phyloP scores from a whole-genome alignment of 176 grass and related monocot species.

The Coix lacrymajobi region DNA sequence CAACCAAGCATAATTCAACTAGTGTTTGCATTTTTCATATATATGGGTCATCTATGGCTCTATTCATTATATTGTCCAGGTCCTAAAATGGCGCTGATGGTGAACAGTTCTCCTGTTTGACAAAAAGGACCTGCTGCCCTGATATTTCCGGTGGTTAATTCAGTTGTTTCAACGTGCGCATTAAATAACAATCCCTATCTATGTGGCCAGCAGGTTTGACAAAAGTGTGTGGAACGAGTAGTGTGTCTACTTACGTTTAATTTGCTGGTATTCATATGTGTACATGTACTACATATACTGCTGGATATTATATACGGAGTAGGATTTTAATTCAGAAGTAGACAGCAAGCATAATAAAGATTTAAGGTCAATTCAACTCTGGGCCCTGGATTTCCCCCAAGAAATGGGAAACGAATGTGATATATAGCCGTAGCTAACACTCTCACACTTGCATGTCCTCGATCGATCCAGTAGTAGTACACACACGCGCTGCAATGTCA shows the following conservation, averaged over 20 bases:
- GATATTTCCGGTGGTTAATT: constrained; percentile 3
- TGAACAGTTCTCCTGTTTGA: constrained; percentile 44
- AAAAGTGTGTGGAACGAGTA: background rate
- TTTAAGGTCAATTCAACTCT: constrained; percentile 37
- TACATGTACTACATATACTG: too few relatives aligned
- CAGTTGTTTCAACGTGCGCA: constrained; percentile 27
- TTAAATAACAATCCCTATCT: constrained; percentile 32
- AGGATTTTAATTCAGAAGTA: constrained; percentile 14
- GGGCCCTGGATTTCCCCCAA: constrained; percentile 10
- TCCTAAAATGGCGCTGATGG: background rate
- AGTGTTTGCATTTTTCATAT: constrained; percentile 6
- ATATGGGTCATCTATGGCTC: background rate
- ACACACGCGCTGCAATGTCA: background rate
- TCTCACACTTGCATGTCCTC: background rate
- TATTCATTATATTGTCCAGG: constrained; percentile 23
- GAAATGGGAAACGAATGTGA: constrained; percentile 32
- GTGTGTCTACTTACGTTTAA: background rate
- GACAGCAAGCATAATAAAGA: constrained; percentile 3
- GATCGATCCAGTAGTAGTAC: background rate
- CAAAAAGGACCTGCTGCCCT: background rate
- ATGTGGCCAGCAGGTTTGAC: constrained; percentile 22
- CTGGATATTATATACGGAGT: background rate
- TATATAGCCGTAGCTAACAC: background rate
- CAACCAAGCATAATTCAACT: constrained; percentile 23
- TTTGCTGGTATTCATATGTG: background rate